Evolutionary conservation across 2,329 filamentous ascomycete species (phyloP).

Genomic region (Pseudonectria foliicola): DNA sequence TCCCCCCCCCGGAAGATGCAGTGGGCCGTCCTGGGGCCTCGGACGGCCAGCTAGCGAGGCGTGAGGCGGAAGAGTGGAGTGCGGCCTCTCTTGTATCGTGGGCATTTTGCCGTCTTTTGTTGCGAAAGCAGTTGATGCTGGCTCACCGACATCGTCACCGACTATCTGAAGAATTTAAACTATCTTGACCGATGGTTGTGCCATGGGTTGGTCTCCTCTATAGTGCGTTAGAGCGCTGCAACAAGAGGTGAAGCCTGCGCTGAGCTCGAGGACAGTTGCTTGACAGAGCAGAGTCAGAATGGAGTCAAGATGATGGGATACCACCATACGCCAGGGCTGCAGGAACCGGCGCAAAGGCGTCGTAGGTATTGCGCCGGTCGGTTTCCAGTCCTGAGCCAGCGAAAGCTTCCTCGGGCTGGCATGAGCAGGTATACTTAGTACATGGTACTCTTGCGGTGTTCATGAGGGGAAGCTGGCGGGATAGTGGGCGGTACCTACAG

Average conservation of each 20-base stretch:
- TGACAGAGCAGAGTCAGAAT: constrained; percentile 5
- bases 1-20: constrained; percentile 9
- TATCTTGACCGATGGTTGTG: constrained; percentile 17
- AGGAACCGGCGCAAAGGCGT: constrained; percentile 6
- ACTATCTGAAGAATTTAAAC: constrained; percentile 3
- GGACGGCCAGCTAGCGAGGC: constrained; percentile 14
- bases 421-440: no score
- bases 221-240: constrained; percentile 14
- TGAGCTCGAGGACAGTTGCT: constrained; percentile 7
- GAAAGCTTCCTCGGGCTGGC: no score
- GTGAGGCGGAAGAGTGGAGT: constrained; percentile 3
- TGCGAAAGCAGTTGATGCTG: no score
- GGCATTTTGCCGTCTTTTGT: no score
- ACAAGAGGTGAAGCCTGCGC: constrained; percentile 14
- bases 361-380: constrained; percentile 7
- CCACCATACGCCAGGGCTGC: constrained; percentile 15
- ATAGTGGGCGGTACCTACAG: no score
- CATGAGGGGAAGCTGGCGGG: no score
- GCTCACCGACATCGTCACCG: constrained; percentile 17
- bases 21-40: constrained; percentile 11
- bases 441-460: no score
- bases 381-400: neutral
- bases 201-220: constrained; percentile 12
- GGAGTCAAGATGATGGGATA: constrained; percentile 11
- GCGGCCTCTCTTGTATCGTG: no score